These are phyloP conservation scores for Aspergillus pseudonomiae DNA, from an alignment of 2,329 filamentous ascomycete genomes.

Conservation along the genomic window DNA sequence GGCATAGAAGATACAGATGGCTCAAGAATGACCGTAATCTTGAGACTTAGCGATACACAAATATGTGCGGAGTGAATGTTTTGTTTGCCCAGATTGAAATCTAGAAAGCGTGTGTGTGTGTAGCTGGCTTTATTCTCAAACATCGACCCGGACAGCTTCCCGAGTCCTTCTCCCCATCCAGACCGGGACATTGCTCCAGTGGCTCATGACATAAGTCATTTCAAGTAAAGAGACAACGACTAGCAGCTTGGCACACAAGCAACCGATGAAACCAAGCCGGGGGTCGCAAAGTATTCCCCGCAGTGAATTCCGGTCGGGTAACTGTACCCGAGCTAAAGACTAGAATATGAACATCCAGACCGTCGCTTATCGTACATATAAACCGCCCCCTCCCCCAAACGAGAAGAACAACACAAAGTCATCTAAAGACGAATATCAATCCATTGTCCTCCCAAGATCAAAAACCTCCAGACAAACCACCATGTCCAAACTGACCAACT, in stretches of 20 bases:
- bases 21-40: neutral
- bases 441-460: neutral
- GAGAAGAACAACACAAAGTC: neutral
- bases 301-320: neutral
- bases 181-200: neutral
- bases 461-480: neutral
- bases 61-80: neutral
- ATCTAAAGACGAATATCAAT: neutral
- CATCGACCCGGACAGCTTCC: neutral
- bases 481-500: constrained; percentile 38
- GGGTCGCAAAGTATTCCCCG: neutral
- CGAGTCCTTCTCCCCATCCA: neutral
- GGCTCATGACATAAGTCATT: neutral
- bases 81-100: neutral
- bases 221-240: neutral
- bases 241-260: neutral
- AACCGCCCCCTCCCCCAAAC: neutral
- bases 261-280: neutral
- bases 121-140: neutral
- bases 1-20: neutral
- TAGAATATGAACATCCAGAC: neutral
- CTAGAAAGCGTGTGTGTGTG: neutral
- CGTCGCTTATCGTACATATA: neutral
- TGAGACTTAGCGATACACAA: neutral
- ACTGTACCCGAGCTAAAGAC: neutral